phyloP scores from a whole-genome alignment of 73 alveolate species.

The Blepharisma japonicum region DNA sequence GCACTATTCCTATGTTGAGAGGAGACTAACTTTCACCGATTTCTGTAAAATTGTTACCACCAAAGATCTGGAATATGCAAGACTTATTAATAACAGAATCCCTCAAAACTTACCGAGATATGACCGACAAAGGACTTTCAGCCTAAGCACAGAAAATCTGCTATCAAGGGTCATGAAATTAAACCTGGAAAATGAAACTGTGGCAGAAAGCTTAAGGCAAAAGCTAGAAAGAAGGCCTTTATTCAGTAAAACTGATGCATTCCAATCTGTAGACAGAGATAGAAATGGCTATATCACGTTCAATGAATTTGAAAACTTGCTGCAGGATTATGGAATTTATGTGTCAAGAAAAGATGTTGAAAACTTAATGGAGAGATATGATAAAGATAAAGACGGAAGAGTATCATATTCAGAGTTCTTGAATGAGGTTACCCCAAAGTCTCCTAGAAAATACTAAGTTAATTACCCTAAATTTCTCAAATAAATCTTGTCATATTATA shows the following conservation, averaged over 20 bases:
- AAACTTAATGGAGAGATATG: conserved; percentile 36
- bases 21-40: conserved; percentile 35
- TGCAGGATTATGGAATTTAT: conserved; percentile 27
- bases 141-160: conserved; percentile 8
- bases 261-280: conserved; percentile 32
- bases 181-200: conserved; percentile 31
- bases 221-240: conserved; percentile 37
- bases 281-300: conserved; percentile 39
- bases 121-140: conserved; percentile 33
- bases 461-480: too few relatives aligned
- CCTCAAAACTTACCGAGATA: conserved; percentile 3
- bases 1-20: conserved; percentile 35
- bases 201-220: conserved; percentile 31
- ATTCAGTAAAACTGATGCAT: conserved; percentile 36
- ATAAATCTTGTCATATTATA: too few relatives aligned
- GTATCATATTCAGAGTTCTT: conserved; percentile 44
- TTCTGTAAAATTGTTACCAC: conserved; percentile 45
- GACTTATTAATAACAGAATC: conserved; percentile 23
- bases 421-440: conserved; percentile 42
- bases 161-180: conserved; percentile 30
- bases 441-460: conserved; percentile 31
- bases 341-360: conserved; percentile 32
- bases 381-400: conserved; percentile 38
- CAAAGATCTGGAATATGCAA: conserved; percentile 26
- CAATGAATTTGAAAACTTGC: conserved; percentile 31